Evolutionary conservation across 73 alveolate species (phyloP), one percentile per base, ranked within the genome.

Genomic region (Blepharisma stoltei): DNA sequence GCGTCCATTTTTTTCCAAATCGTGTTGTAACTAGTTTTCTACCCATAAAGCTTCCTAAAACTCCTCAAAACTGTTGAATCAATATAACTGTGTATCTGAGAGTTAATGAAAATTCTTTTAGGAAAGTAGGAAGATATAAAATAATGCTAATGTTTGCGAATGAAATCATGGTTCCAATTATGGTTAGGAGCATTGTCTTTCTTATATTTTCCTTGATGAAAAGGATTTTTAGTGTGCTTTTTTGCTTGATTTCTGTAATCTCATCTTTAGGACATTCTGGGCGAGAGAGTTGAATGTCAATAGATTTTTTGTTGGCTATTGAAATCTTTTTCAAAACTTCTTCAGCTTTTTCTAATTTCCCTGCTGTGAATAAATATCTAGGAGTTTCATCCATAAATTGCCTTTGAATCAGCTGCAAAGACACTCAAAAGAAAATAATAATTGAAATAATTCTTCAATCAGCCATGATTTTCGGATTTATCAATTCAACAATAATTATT

Each of bases 311-410:
- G 41, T 32, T 32, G 0, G 3, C 41, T 3, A 3, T 32, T 32
- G 41, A 32, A 32, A 32, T 32, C 41, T 32, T 32, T 32, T 32
- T 32, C 41, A 60, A 60, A 60, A 60, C 18, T 38, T 8, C 73
- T 20, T 60, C 73, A 60, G 38, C 73, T 25, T n/a, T 11, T 60
- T n/a, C 73, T 11, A 60, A 20, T 14, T 60, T n/a, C 45, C 23
- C 23, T n/a, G 2, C 23, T 1, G 18, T n/a, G 73, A 1, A 20
- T 14, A 60, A 38, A 25, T 14, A 60, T 14, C 46, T 11, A 20
- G 73, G 73, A 20, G 73, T 18, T 25, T 60, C 73, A 18, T 60
- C 49, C 48, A 60, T 60, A 25, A 60, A 60, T 14, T 14, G 23
- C 11, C 73, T 14, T 8, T 14, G 23, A 5, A 60, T 18, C 73